These are phyloP conservation scores for Cladosporium sp. DNA, from an alignment of 2,329 filamentous ascomycete genomes.

Conservation along the genomic window DNA sequence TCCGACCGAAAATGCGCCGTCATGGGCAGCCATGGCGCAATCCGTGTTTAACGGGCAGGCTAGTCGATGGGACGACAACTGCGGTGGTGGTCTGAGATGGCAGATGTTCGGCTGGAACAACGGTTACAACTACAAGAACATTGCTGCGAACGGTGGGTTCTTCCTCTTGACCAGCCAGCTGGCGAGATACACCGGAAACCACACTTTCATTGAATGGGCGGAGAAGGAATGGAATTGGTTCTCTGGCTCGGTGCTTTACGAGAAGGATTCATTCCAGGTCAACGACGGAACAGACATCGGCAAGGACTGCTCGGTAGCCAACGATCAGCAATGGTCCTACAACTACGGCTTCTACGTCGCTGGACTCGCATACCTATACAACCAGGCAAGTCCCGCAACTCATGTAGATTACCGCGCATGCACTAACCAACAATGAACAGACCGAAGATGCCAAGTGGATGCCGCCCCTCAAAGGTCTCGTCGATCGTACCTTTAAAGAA, in stretches of 20 bases:
- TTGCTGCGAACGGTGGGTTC: slow-evolving; percentile 47
- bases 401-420: neutral
- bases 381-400: slow-evolving; percentile 26
- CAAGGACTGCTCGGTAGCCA: slow-evolving; percentile 40
- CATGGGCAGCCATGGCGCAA: slow-evolving; percentile 40
- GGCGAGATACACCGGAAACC: slow-evolving; percentile 35
- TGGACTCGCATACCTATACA: slow-evolving; percentile 44
- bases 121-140: slow-evolving; percentile 45
- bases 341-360: slow-evolving; percentile 41
- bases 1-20: slow-evolving; percentile 34
- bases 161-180: slow-evolving; percentile 44
- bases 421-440: slow-evolving; percentile 13
- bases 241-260: slow-evolving; percentile 45
- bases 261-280: slow-evolving; percentile 46
- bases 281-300: slow-evolving; percentile 42
- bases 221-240: slow-evolving; percentile 35
- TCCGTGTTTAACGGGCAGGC: slow-evolving; percentile 36
- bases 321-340: slow-evolving; percentile 45
- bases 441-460: slow-evolving; percentile 19
- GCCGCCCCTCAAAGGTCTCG: slow-evolving; percentile 19
- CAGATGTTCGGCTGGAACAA: slow-evolving; percentile 41
- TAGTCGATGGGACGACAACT: slow-evolving; percentile 33
- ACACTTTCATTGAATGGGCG: slow-evolving; percentile 61
- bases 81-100: slow-evolving; percentile 35
- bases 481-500: slow-evolving; percentile 24